phyloP scores from a whole-genome alignment of 805 yeast species.

The Sugiyamaella boreocaroliniensis region DNA sequence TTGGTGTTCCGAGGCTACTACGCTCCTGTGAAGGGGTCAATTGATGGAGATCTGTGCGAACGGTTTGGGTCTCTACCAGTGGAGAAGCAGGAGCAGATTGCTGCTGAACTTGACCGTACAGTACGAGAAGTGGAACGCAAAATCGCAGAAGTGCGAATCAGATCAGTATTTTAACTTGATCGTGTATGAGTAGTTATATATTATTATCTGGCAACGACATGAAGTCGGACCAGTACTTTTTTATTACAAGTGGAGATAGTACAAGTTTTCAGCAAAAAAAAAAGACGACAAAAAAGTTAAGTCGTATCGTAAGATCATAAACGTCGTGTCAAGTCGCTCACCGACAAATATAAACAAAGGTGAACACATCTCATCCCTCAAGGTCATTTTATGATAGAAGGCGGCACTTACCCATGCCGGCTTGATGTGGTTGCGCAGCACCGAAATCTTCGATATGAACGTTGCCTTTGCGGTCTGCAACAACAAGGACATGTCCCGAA shows the following conservation, averaged over 20 bases:
- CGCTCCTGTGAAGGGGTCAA: slow-evolving; percentile 65
- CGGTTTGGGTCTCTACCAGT: slow-evolving; percentile 32
- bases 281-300: background rate
- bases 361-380: too few species aligned
- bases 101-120: slow-evolving; percentile 28
- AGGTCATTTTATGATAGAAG: slow-evolving; percentile 14
- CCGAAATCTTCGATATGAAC: slow-evolving; percentile 80
- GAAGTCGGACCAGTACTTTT: background rate
- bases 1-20: slow-evolving; percentile 68
- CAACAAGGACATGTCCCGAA: slow-evolving; percentile 73
- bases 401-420: slow-evolving; percentile 30
- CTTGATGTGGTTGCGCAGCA: slow-evolving; percentile 64
- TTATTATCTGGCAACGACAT: background rate
- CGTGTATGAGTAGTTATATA: background rate
- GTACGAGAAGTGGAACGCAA: slow-evolving; percentile 28
- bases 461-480: slow-evolving; percentile 75
- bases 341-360: too few species aligned
- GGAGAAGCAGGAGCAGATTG: slow-evolving; percentile 24
- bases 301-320: background rate
- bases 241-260: background rate
- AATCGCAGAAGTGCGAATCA: slow-evolving; percentile 27
- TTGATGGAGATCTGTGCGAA: slow-evolving; percentile 88
- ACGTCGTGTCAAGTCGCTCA: background rate
- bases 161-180: slow-evolving; percentile 20
- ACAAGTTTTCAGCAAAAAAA: background rate